These are phyloP conservation scores for Stylosanthes scabra DNA, from an alignment of 331 rosid species.

Conservation along the genomic window DNA sequence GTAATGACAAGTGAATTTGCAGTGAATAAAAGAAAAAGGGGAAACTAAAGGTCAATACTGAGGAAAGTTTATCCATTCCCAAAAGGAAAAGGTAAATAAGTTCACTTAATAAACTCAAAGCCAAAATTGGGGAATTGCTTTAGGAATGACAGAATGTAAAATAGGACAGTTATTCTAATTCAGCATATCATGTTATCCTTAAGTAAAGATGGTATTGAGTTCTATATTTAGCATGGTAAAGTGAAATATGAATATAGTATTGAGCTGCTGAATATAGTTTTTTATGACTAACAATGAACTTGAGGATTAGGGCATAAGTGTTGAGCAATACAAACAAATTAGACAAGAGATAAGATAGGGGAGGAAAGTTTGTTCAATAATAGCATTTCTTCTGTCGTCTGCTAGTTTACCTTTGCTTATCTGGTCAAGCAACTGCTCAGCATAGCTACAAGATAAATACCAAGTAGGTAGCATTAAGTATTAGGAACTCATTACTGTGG, in stretches of 20 bases:
- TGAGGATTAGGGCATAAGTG: not conserved
- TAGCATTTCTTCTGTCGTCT: slow-evolving; percentile 52
- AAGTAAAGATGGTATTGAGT: not conserved
- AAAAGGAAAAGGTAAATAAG: not conserved
- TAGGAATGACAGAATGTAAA: slow-evolving; percentile 12
- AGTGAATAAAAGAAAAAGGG: too few relatives aligned
- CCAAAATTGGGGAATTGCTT: slow-evolving; percentile 14
- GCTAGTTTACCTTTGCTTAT: slow-evolving; percentile 39
- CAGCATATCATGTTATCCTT: not conserved
- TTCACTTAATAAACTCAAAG: slow-evolving; percentile 1
- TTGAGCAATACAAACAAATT: slow-evolving; percentile 19
- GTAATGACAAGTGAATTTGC: too few relatives aligned
- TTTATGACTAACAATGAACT: not conserved
- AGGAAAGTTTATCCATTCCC: slow-evolving; percentile 14
- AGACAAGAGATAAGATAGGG: slow-evolving; percentile 4
- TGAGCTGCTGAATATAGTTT: not conserved
- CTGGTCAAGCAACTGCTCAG: slow-evolving; percentile 32
- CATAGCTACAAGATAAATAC: slow-evolving; percentile 27
- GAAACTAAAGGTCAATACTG: not conserved
- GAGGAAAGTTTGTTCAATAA: slow-evolving; percentile 50
- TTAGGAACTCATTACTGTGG: slow-evolving; percentile 11
- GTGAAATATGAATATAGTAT: slow-evolving; percentile 5
- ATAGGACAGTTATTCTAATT: slow-evolving; percentile 2
- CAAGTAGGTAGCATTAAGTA: slow-evolving; percentile 18
- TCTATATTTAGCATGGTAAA: not conserved